phyloP scores from a whole-genome alignment of 441 rosid species.

The Pelargonium australe region DNA sequence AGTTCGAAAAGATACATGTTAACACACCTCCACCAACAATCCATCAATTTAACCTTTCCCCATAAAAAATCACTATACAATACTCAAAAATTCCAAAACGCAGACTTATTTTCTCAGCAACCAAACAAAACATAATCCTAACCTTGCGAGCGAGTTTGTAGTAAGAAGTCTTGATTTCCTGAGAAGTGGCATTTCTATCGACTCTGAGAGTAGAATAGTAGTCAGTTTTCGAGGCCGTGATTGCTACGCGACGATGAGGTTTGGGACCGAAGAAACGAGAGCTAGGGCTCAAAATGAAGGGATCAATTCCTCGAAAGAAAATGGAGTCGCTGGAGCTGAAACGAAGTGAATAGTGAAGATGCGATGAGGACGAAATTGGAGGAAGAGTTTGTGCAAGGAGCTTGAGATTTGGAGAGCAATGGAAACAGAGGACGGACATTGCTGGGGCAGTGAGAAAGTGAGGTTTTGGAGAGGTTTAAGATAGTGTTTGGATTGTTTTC shows the following conservation, averaged over 20 bases:
- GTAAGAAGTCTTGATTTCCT: conserved; percentile 66
- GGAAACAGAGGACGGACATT: no score
- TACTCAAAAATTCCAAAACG: neutral
- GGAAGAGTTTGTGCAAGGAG: no score
- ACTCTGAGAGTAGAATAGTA: conserved; percentile 62
- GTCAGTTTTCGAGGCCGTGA: conserved; percentile 44
- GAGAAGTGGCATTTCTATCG: conserved; percentile 50
- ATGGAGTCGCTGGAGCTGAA: conserved; percentile 17
- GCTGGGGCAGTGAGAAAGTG: no score
- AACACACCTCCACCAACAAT: no score
- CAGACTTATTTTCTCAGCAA: no score
- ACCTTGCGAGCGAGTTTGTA: conserved; percentile 88
- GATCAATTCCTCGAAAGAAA: neutral
- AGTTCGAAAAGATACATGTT: no score
- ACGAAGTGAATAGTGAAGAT: neutral
- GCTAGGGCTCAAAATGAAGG: conserved; percentile 6
- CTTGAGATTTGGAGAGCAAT: no score
- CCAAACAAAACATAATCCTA: conserved; percentile 3
- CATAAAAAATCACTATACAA: neutral
- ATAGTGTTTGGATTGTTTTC: no score
- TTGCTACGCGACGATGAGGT: conserved; percentile 23
- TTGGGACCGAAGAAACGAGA: conserved; percentile 19
- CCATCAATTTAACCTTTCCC: no score
- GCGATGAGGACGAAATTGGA: no score
- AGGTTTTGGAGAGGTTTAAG: no score